phyloP scores from a whole-genome alignment of 2,329 filamentous ascomycete species.

The Colletotrichum higginsianum region DNA sequence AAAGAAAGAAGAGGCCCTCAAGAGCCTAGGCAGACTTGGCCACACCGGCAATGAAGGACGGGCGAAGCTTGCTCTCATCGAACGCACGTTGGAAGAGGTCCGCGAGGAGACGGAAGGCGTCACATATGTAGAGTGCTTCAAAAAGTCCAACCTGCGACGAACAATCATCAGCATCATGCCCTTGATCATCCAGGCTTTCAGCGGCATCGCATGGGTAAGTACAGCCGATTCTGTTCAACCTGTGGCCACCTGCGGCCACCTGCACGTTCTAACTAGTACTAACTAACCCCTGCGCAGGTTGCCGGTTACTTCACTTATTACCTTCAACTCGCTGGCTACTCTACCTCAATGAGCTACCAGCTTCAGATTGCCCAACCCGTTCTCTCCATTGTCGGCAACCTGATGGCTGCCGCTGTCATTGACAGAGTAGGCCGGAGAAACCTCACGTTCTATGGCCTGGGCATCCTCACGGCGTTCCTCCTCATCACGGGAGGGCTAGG shows the following conservation, averaged over 20 bases:
- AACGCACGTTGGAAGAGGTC: slow-evolving; percentile 53
- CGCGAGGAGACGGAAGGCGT: slow-evolving; percentile 54
- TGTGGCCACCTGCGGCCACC: too few species aligned
- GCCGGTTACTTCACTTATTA: slow-evolving; percentile 53
- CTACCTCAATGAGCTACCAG: slow-evolving; percentile 53
- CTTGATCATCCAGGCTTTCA: slow-evolving; percentile 53
- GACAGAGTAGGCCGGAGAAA: slow-evolving; percentile 54
- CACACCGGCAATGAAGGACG: slow-evolving; percentile 46
- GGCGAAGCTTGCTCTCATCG: slow-evolving; percentile 49
- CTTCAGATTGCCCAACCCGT: slow-evolving; percentile 58
- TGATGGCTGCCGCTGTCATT: slow-evolving; percentile 56
- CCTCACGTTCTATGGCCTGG: slow-evolving; percentile 55
- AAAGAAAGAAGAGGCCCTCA: slow-evolving; percentile 52
- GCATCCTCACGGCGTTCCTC: slow-evolving; percentile 56
- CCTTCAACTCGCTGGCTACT: slow-evolving; percentile 58
- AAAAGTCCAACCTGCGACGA: slow-evolving; percentile 55
- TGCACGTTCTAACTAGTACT: neutral
- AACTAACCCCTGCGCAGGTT: neutral
- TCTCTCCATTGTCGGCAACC: slow-evolving; percentile 56
- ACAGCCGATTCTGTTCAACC: neutral
- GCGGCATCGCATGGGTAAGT: slow-evolving; percentile 53
- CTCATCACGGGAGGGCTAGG: slow-evolving; percentile 56
- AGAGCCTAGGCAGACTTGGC: slow-evolving; percentile 53
- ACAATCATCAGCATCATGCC: slow-evolving; percentile 57
- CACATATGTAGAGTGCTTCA: slow-evolving; percentile 58